Base-by-base conservation (phyloP, 441 rosid species). In the Euphorbia schlechtendalii region DNA sequence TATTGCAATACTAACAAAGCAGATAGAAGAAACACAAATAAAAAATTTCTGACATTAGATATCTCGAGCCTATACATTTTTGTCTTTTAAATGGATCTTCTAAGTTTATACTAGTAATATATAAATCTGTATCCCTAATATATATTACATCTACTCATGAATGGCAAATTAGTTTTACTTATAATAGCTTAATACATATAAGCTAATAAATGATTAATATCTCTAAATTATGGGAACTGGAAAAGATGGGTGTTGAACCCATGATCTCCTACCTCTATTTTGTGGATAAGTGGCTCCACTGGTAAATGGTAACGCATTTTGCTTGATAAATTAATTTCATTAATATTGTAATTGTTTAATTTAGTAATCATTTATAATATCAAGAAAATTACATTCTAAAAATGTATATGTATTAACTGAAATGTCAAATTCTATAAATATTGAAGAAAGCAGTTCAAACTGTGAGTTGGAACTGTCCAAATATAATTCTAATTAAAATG, bases 31-130 rank as follows among this genome's bases (percentile, higher is more conserved):
- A 18, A n/a, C 24, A 40, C 27, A 41, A 52, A 41, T 12, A 22
- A 18, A 56, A 41, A 41, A 8, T 38, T 2, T n/a, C 10, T 8
- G 22, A 56, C 56, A 18, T 49, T 49, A 28, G 48, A 5, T 61
- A 54, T 56, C 53, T 15, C 36, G 38, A 59, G 46, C 43, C 62
- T n/a, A n/a, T n/a, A n/a, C n/a, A n/a, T n/a, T n/a, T 53, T 51
- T 20, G 21, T 3, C 14, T 53, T 9, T 1, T 2, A 24, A 3
- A 4, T 10, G 56, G 56, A 53, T 53, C 24, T 48, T 20, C n/a
- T 20, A 20, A 8, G 24, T 18, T 24, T 21, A 21, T 24, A 1
- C 55, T 8, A 3, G 22, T 20, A 17, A 21, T 53, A 21, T 1
- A 53, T 21, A 12, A 21, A 22, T 53, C 9, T 45, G 4, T 45